phyloP scores from a whole-genome alignment of 345 rosid species.

The Arabis alpina region DNA sequence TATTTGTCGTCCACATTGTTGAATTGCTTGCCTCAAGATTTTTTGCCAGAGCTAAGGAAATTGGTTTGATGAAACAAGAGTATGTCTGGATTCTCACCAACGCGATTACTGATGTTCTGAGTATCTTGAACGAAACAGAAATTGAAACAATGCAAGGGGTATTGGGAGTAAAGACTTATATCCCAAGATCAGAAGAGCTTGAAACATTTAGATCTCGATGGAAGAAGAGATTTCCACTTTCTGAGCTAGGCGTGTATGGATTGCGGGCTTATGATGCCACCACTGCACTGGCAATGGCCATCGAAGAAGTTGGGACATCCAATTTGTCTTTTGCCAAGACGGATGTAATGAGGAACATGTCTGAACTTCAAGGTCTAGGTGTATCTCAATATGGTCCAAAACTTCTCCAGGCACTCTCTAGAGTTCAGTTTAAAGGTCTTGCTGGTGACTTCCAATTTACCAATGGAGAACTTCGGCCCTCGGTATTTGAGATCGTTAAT shows the following conservation, averaged over 20 bases:
- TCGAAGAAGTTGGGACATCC: conserved; percentile 41
- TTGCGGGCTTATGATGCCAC: conserved; percentile 55
- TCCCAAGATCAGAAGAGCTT: conserved; percentile 37
- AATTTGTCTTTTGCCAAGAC: conserved; percentile 26
- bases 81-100: conserved; percentile 55
- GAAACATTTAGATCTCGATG: conserved; percentile 36
- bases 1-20: conserved; percentile 51
- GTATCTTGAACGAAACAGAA: neutral
- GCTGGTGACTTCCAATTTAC: conserved; percentile 44
- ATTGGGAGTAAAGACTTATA: conserved; percentile 42
- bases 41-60: conserved; percentile 47
- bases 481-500: conserved; percentile 51
- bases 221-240: conserved; percentile 37
- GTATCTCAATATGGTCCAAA: conserved; percentile 48
- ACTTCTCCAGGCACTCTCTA: conserved; percentile 43
- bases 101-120: conserved; percentile 28
- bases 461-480: conserved; percentile 39
- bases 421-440: conserved; percentile 48
- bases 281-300: conserved; percentile 49
- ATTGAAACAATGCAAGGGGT: conserved; percentile 51
- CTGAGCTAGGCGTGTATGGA: conserved; percentile 42
- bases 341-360: conserved; percentile 21
- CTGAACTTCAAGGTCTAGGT: conserved; percentile 46
- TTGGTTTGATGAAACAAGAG: conserved; percentile 53
- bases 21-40: conserved; percentile 42